Evolutionary conservation across 78 protist genomes (phyloP), one percentile per base, ranked within the genome.

Genomic region (Pelomyxa schiedti): DNA sequence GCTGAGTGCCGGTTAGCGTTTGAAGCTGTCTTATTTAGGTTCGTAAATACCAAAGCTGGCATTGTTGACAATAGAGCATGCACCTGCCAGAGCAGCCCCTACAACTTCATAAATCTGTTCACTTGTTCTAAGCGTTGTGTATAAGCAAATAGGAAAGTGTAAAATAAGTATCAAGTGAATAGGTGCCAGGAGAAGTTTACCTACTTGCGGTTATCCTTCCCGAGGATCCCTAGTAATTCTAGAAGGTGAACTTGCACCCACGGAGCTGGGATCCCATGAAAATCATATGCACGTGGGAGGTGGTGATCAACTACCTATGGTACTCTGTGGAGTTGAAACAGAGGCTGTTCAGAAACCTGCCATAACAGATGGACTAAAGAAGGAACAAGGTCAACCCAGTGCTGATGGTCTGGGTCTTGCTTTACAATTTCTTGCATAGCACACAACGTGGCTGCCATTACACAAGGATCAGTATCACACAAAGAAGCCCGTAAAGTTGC

Each of bases 201-300:
- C n/a, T n/a, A n/a, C n/a, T n/a, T n/a, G n/a, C n/a, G n/a, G 64
- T 71, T 64, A 8, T 87, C 74, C 28, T 6, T 2, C 35, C 96
- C 95, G 3, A 95, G 89, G 29, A 71, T 26, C 28, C 89, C 83
- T 3, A 95, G 53, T 3, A 95, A 0, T 70, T 87, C 76, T 40
- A 96, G 86, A 2, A 95, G 82, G 65, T 80, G 69, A 40, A 95
- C 81, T 80, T 95, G 98, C 16, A 92, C 37, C 96, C 96, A 95
- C 3, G 98, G 98, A 6, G 97, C 97, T 1, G 95, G 96, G 9
- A 93, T 82, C 42, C 92, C 86, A 69, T 92, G 96, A 58, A 95
- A 96, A 53, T 92, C 91, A 65, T 75, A 96, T 4, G 47, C 80
- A 22, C 64, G 40, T 39, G 93, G 69, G 7, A 95, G 82, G 22